Evolutionary conservation across 2,329 filamentous ascomycete species (phyloP).

Genomic region (Ustilaginoidea virens): DNA sequence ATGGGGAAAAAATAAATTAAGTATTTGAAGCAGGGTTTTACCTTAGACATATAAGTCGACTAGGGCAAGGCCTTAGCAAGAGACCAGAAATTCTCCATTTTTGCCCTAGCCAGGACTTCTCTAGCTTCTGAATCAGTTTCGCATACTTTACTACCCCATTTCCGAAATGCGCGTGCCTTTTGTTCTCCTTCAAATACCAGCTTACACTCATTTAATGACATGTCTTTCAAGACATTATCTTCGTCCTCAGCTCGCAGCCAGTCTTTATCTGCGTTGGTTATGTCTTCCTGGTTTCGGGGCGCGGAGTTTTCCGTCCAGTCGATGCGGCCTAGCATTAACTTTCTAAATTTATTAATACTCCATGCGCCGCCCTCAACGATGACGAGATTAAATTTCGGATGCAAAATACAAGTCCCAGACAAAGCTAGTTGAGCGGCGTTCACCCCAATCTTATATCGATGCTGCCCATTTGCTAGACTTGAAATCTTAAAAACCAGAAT

Average conservation of each 20-base stretch:
- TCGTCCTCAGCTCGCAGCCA: constrained; percentile 76
- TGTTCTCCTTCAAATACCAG: constrained; percentile 86
- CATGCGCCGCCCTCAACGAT: constrained; percentile 84
- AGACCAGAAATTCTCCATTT: constrained; percentile 94
- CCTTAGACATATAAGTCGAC: not conserved
- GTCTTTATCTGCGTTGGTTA: constrained; percentile 45
- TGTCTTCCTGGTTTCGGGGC: constrained; percentile 45
- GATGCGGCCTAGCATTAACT: constrained; percentile 84
- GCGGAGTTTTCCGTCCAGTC: constrained; percentile 85
- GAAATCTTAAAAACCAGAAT: constrained; percentile 81
- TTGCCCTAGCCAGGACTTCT: constrained; percentile 61
- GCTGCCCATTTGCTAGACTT: constrained; percentile 80
- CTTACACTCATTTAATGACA: constrained; percentile 66
- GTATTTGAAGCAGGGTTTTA: not conserved
- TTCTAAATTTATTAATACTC: constrained; percentile 73
- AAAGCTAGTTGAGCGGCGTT: constrained; percentile 83
- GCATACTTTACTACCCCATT: constrained; percentile 81
- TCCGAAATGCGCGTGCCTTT: constrained; percentile 65
- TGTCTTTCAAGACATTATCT: constrained; percentile 62
- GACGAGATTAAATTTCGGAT: constrained; percentile 77
- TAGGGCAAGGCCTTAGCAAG: constrained; percentile 50
- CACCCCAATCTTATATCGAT: constrained; percentile 82
- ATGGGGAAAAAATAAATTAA: too few relatives aligned
- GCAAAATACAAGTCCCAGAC: constrained; percentile 81
- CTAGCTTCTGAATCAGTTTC: constrained; percentile 84